phyloP scores from a whole-genome alignment of 1,284 basidiomycete genomes.

The Fomitopsis palustris region DNA sequence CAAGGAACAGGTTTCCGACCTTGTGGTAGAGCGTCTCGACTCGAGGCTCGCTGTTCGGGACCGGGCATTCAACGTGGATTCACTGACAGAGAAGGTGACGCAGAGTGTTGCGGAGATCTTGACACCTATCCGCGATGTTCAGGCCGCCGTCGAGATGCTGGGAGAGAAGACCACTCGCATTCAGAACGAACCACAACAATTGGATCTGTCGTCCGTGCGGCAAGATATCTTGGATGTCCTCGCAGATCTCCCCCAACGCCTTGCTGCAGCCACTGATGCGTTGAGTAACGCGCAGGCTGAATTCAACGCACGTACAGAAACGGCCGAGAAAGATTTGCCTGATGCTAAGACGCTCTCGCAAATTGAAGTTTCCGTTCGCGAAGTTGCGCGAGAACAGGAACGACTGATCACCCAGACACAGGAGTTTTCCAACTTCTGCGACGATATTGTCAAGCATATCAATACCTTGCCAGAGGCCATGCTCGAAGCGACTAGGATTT shows the following conservation, averaged over 20 bases:
- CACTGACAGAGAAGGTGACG: slow-evolving; percentile 49
- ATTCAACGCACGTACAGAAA: slow-evolving; percentile 27
- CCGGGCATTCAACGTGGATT: slow-evolving; percentile 61
- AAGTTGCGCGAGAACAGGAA: slow-evolving; percentile 40
- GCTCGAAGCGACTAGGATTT: slow-evolving; percentile 45
- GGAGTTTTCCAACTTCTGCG: slow-evolving; percentile 47
- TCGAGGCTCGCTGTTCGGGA: slow-evolving; percentile 75
- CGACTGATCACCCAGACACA: slow-evolving; percentile 42
- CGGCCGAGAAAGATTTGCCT: slow-evolving; percentile 14
- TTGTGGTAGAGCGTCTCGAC: slow-evolving; percentile 79
- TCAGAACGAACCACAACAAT: slow-evolving; percentile 4
- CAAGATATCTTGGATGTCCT: slow-evolving; percentile 33
- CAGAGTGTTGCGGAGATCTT: slow-evolving; percentile 50
- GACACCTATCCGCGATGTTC: slow-evolving; percentile 44
- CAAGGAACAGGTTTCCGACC: slow-evolving; percentile 81
- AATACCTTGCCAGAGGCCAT: slow-evolving; percentile 56
- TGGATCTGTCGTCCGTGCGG: slow-evolving; percentile 20
- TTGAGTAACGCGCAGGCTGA: slow-evolving; percentile 36
- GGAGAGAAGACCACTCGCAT: slow-evolving; percentile 29
- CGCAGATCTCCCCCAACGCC: slow-evolving; percentile 39
- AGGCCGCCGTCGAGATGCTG: slow-evolving; percentile 38
- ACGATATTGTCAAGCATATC: slow-evolving; percentile 50
- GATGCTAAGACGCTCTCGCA: slow-evolving; percentile 28
- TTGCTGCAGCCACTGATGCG: slow-evolving; percentile 38
- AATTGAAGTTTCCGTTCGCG: slow-evolving; percentile 44